Percentiles rank a stretch among this genome's conserved stretches.
Evolutionary conservation across 1,139 yeast species (phyloP).

Genomic region (Candida sojae): DNA sequence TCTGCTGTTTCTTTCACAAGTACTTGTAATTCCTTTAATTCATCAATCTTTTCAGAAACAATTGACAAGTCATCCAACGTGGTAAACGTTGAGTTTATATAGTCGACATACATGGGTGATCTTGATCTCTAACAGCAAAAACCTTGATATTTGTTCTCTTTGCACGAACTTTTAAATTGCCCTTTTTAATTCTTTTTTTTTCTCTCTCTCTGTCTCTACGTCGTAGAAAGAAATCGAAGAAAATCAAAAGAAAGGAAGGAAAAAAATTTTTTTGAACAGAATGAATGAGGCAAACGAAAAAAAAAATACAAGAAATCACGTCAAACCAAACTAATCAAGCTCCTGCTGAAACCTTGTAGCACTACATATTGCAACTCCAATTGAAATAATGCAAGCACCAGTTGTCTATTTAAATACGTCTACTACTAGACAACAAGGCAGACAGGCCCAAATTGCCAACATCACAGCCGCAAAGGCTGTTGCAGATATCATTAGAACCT

Average conservation of each 20-base stretch:
- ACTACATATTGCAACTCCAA: slow-evolving; percentile 1
- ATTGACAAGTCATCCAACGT: slow-evolving; percentile 27
- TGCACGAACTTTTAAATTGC: not conserved
- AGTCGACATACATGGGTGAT: slow-evolving; percentile 19
- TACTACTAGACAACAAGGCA: slow-evolving; percentile 92
- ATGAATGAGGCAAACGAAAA: not conserved
- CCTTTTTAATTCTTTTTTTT: not conserved
- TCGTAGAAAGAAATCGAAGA: not conserved
- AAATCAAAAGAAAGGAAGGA: not conserved
- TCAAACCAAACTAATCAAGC: not conserved
- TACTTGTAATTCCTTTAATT: slow-evolving; percentile 18
- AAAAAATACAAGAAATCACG: not conserved
- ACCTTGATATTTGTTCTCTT: not conserved
- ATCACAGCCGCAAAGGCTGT: slow-evolving; percentile 99
- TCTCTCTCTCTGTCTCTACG: no score
- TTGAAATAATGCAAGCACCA: slow-evolving; percentile 46
- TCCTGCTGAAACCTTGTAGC: not conserved
- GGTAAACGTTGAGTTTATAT: slow-evolving; percentile 29
- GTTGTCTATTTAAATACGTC: slow-evolving; percentile 67
- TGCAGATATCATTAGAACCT: slow-evolving; percentile 94
- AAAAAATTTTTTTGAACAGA: slow-evolving; percentile 1
- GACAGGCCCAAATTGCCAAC: slow-evolving; percentile 95
- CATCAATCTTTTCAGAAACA: slow-evolving; percentile 22
- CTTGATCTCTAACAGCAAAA: not conserved
- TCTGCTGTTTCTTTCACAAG: slow-evolving; percentile 15